Evolutionary conservation across 2,329 filamentous ascomycete species (phyloP), one percentile per base, ranked within the genome.

Genomic region (Knufia fluminis): DNA sequence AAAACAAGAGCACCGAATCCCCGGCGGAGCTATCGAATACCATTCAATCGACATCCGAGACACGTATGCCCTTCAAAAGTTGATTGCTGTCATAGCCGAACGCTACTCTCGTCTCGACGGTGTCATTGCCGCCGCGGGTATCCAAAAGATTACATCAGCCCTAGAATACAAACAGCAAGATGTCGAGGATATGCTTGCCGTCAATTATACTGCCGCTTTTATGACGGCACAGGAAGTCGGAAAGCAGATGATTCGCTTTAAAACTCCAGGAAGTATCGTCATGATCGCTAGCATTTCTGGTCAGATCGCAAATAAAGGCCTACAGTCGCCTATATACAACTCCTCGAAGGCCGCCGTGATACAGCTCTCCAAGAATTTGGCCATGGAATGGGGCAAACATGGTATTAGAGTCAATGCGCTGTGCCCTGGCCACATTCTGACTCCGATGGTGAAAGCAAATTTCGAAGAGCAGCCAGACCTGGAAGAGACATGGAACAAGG

Each of bases 101-200:
- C n/a, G n/a, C n/a, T n/a, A n/a, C n/a, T n/a, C n/a, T n/a, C n/a
- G n/a, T 71, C 19, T 28, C 26, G 26, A 6, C 6, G 26, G 26
- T 12, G 12, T 28, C 6, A 28, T 95, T 41, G 82, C 82, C 0
- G 81, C 82, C 0, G 83, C 83, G 0, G 83, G 81, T 1, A 71
- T 79, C 36, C 86, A 94, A 68, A 85, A 94, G 66, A 86, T 94
- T 68, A 88, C 81, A 0, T 69, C 86, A 0, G 88, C 90, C 1
- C 72, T 95, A 48, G 87, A 94, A 41, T 94, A 94, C 63, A 71
- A 72, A 1, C 70, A 74, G 45, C 73, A 79, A 60, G 78, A 82
- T 57, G 72, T 76, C 48, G 80, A 81, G 57, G 72, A 68, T 48
- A 81, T 82, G 77, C 75, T 82, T 54, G 75, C 78, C 57, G 68